phyloP scores from a whole-genome alignment of 345 rosid genomes.

The Leavenworthia alabamica region DNA sequence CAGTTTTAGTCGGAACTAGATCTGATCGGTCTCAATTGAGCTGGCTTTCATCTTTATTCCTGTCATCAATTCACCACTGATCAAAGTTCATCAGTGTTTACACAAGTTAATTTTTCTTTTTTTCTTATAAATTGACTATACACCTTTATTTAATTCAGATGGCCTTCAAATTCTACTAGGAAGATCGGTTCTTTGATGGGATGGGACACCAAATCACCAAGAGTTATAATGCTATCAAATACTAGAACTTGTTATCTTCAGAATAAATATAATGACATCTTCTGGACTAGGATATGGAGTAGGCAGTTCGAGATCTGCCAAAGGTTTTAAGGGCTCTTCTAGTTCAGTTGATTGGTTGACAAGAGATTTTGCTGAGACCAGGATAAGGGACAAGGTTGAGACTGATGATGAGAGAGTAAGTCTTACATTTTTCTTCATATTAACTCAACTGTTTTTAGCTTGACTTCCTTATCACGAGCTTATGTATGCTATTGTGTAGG shows the following conservation, averaged over 20 bases:
- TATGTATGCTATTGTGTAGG: background rate
- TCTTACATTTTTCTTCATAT: background rate
- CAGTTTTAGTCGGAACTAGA: slow-evolving; percentile 9
- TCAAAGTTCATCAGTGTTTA: background rate
- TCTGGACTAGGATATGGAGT: slow-evolving; percentile 75
- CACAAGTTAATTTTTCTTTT: background rate
- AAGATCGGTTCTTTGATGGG: slow-evolving; percentile 29
- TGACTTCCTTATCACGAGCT: background rate
- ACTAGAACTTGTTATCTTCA: slow-evolving; percentile 29
- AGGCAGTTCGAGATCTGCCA: slow-evolving; percentile 81
- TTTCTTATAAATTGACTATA: background rate
- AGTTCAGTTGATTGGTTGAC: slow-evolving; percentile 87
- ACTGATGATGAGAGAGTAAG: slow-evolving; percentile 72
- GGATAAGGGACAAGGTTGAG: slow-evolving; percentile 66
- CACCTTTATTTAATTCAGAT: slow-evolving; percentile 8
- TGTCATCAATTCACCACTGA: background rate
- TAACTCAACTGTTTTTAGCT: background rate
- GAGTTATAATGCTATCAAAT: slow-evolving; percentile 28
- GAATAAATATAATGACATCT: slow-evolving; percentile 51
- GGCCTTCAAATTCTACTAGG: slow-evolving; percentile 33
- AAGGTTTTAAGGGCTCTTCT: slow-evolving; percentile 63
- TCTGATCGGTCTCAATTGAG: slow-evolving; percentile 20
- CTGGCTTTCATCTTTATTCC: background rate
- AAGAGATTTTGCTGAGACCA: slow-evolving; percentile 81
- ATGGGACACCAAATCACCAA: slow-evolving; percentile 28